A percentile compares a stretch with the other conserved stretches of the same genome.
phyloP scores from a whole-genome alignment of 177 flowering plant species.

The Vitis hybrid region DNA sequence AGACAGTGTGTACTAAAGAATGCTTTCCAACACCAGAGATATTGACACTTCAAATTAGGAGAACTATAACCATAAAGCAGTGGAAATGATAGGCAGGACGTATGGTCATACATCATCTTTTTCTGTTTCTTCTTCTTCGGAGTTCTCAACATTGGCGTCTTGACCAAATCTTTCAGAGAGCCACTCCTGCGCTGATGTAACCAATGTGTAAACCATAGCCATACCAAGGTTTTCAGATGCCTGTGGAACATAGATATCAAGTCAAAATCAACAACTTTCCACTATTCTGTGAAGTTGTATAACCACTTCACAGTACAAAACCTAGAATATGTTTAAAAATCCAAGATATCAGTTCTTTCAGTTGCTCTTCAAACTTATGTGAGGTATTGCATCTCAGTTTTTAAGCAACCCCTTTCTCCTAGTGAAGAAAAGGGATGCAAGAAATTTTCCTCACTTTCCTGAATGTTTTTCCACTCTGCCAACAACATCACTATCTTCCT shows the following conservation, averaged over 20 bases:
- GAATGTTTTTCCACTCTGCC: neutral
- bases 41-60: neutral
- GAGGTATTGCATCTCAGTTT: neutral
- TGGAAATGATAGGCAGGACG: constrained; percentile 9
- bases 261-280: neutral
- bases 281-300: neutral
- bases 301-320: neutral
- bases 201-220: constrained; percentile 96
- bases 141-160: constrained; percentile 32
- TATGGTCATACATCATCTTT: constrained; percentile 77
- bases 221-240: constrained; percentile 97
- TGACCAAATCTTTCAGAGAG: constrained; percentile 65
- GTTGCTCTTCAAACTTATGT: neutral
- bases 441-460: neutral
- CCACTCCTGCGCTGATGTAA: constrained; percentile 91
- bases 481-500: neutral
- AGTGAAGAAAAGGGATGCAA: neutral
- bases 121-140: constrained; percentile 48
- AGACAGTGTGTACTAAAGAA: neutral
- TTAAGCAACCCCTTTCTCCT: neutral
- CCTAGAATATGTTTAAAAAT: neutral
- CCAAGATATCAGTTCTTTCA: neutral
- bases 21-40: neutral
- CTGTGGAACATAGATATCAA: constrained; percentile 29
- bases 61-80: constrained; percentile 18